Evolutionary conservation across 148 eudicot species (phyloP), one percentile per base, ranked within the genome.

Genomic region (Rhododendron kiyosumense): DNA sequence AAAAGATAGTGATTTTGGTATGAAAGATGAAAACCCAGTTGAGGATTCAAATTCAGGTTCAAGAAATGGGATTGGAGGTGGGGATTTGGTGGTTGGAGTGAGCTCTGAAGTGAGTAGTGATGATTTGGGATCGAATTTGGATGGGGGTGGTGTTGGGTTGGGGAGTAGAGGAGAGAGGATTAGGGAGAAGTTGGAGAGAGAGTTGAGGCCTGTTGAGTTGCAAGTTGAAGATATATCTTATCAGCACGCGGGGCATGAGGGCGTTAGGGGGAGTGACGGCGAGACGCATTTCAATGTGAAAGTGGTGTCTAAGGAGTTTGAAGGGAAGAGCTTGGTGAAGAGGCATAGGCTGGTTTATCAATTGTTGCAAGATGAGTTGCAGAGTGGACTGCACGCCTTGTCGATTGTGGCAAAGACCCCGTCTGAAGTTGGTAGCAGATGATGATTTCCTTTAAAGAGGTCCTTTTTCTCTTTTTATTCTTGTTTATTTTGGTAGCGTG

Each of bases 201-300:
- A 92, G 87, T 89, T 96, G 78, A 90, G 81, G 57, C 98, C 99
- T 76, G 76, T 88, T 13, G 91, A 90, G 81, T 87, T 96, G 91
- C 88, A 86, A 52, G 85, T 96, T 38, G 96, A 94, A 84, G 97
- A 96, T 87, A 88, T 96, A 81, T 96, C 99, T 18, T 91, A 95
- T 83, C 97, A 96, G 89, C 98, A 96, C 84, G 99, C 98, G 36
- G 99, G 99, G 11, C 99, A 96, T 88, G 89, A 90, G 2, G 99
- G 96, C 69, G 92, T 89, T 8, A 89, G 89, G 57, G 93, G 93
- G 20, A 91, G 92, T 88, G 91, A 95, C 82, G 98, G 96, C 3
- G 98, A 95, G 88, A 95, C 97, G 1, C 99, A 96, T 90, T 94
- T 96, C 54, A 95, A 95, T 88, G 86, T 96, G 75, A 92, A 86